These are phyloP conservation scores for Lentinula lateritia DNA, from an alignment of 768 basidiomycete genomes.

Conservation along the genomic window DNA sequence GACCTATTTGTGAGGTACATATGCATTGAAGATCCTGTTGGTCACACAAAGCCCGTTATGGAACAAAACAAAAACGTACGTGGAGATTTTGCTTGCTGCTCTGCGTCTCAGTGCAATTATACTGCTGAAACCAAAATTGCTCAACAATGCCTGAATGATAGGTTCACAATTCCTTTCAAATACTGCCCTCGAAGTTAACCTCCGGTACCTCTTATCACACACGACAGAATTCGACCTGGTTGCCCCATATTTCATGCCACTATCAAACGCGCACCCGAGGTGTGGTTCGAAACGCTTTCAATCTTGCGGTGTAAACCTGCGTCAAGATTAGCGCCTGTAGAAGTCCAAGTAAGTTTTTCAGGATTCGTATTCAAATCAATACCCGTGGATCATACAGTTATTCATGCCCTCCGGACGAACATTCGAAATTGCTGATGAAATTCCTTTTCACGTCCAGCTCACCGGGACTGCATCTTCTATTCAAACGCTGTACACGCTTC, in stretches of 20 bases:
- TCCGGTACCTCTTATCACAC: not conserved
- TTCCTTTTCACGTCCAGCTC: slow-evolving; percentile 64
- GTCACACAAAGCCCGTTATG: slow-evolving; percentile 33
- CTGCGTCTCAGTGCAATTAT: not conserved
- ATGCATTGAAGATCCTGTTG: slow-evolving; percentile 40
- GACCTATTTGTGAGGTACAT: slow-evolving; percentile 16
- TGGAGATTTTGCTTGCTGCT: slow-evolving; percentile 4
- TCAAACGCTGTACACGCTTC: slow-evolving; percentile 26
- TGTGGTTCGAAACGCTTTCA: slow-evolving; percentile 2
- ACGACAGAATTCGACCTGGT: not conserved
- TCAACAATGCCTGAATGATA: not conserved
- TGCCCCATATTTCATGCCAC: slow-evolving; percentile 2
- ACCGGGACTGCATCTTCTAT: slow-evolving; percentile 42
- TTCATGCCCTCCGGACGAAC: slow-evolving; percentile 54
- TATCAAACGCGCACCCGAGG: slow-evolving; percentile 8
- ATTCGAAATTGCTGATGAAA: slow-evolving; percentile 47
- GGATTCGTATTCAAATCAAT: not conserved
- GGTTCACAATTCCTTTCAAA: slow-evolving; percentile 7
- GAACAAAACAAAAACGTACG: slow-evolving; percentile 40
- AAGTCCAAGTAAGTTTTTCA: slow-evolving; percentile 2
- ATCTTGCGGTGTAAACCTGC: not conserved
- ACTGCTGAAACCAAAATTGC: not conserved
- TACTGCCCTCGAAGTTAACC: slow-evolving; percentile 8
- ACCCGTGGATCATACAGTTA: slow-evolving; percentile 28
- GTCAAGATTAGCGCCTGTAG: not conserved